These are phyloP conservation scores for Mortierella polycephala DNA, from an alignment of 371 early-diverging fungal genomes.

Conservation along the genomic window DNA sequence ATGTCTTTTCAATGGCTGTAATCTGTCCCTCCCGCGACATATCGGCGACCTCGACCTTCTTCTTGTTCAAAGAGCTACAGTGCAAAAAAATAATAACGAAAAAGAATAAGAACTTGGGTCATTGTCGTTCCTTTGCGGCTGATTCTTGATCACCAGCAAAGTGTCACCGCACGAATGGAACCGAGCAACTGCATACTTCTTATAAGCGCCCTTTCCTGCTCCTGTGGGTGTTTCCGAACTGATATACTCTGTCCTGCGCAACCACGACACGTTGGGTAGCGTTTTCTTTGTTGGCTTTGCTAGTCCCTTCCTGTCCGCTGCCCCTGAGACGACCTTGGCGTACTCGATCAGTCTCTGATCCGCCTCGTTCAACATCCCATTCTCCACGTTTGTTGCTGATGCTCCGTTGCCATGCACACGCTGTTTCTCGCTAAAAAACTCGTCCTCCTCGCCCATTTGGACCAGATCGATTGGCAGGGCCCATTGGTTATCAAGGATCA, in stretches of 20 bases:
- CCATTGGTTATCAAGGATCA: constrained; percentile 73
- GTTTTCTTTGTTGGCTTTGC: background rate
- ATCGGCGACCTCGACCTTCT: constrained; percentile 39
- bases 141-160: too few relatives aligned
- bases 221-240: constrained; percentile 56
- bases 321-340: constrained; percentile 14
- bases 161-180: background rate
- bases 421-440: constrained; percentile 51
- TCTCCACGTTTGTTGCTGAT: background rate
- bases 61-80: constrained; percentile 23
- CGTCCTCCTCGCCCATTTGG: constrained; percentile 61
- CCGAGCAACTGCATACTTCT: constrained; percentile 26
- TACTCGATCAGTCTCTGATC: constrained; percentile 38
- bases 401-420: constrained; percentile 14
- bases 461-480: constrained; percentile 80
- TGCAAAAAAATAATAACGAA: background rate
- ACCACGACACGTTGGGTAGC: constrained; percentile 64
- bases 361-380: constrained; percentile 32
- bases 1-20: constrained; percentile 76
- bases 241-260: constrained; percentile 75
- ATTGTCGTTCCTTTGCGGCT: background rate
- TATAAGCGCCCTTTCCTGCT: constrained; percentile 44
- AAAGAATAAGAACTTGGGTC: background rate
- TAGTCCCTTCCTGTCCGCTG: constrained; percentile 6
- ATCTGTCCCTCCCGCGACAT: constrained; percentile 73